These are phyloP conservation scores for Colletotrichum sp. DNA, from an alignment of 2,329 filamentous ascomycete species.

Conservation along the genomic window DNA sequence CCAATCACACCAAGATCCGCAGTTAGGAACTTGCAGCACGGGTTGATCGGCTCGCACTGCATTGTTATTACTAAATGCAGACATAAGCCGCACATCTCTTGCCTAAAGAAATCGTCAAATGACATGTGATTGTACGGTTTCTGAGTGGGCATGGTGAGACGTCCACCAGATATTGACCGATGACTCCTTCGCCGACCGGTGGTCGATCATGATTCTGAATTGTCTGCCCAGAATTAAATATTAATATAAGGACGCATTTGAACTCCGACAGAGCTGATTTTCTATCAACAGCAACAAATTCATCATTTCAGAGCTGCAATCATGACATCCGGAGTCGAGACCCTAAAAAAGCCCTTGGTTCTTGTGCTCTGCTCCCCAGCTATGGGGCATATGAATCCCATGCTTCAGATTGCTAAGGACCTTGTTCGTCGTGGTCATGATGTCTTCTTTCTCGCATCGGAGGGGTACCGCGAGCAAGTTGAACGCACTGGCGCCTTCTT, in stretches of 20 bases:
- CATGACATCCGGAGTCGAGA: neutral
- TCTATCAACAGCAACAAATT: neutral
- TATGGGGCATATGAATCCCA: neutral
- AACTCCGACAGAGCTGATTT: neutral
- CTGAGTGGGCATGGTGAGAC: neutral
- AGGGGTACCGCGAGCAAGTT: conserved; percentile 31
- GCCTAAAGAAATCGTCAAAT: neutral
- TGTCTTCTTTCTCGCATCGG: conserved; percentile 38
- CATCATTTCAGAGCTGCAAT: neutral
- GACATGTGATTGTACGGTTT: neutral
- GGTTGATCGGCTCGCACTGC: neutral
- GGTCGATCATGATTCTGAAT: neutral
- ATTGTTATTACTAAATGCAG: neutral
- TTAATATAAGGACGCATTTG: neutral
- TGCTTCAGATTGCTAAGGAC: neutral
- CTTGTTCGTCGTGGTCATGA: conserved; percentile 18
- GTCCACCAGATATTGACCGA: neutral
- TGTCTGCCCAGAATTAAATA: neutral
- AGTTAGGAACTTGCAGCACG: neutral
- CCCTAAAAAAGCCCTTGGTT: neutral
- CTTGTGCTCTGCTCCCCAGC: neutral
- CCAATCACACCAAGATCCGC: neutral
- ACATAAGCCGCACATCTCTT: neutral
- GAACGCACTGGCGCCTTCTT: conserved; percentile 38
- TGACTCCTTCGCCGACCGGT: neutral